Evolutionary conservation across 83 land plant genomes (phyloP).

Genomic region (Picea abies): DNA sequence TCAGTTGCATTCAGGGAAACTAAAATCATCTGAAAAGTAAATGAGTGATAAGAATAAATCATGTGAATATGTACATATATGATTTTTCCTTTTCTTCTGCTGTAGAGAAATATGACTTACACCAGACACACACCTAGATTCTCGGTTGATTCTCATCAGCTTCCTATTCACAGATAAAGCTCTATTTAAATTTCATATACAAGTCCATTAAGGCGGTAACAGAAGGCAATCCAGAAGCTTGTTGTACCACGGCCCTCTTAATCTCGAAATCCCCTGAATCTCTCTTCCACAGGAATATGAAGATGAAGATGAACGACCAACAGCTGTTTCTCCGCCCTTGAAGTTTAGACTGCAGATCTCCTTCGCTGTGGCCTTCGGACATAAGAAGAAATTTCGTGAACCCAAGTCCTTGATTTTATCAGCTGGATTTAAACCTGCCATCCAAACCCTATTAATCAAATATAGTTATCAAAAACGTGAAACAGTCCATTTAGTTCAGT

Average conservation of each 20-base stretch:
- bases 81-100: no score
- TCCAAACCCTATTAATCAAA: neutral
- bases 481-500: neutral
- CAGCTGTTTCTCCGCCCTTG: neutral
- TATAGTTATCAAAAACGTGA: neutral
- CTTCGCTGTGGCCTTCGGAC: conserved; percentile 17
- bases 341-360: no score
- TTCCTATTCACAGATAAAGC: no score
- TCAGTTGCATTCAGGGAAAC: no score
- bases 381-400: conserved; percentile 64
- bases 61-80: no score
- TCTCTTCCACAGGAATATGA: neutral
- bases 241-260: conserved; percentile 3
- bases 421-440: conserved; percentile 47
- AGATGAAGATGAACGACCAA: neutral
- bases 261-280: neutral
- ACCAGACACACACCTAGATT: no score
- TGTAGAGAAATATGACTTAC: no score
- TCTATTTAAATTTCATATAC: no score
- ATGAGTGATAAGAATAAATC: no score
- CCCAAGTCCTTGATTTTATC: conserved; percentile 56
- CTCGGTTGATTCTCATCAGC: no score
- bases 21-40: no score
- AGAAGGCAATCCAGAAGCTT: neutral
- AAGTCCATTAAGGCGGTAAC: neutral